These are phyloP conservation scores for Physcomitrellopsis africana DNA, from an alignment of 225 moss, liverwort and hornwort species.

Conservation along the genomic window DNA sequence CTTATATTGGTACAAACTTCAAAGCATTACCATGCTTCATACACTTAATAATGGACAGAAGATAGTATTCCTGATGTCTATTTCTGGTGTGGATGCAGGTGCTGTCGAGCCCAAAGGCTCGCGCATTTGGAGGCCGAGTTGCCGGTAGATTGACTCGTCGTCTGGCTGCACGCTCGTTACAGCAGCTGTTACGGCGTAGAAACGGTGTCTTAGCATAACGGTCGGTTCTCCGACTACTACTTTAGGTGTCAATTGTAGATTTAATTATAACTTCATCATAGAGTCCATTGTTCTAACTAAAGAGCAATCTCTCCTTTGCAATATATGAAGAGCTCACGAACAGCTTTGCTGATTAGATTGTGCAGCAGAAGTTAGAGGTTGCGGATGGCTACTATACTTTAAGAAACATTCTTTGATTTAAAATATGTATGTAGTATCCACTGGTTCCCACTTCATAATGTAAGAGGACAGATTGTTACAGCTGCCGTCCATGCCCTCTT, in stretches of 20 bases:
- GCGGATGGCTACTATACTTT: conserved; percentile 15
- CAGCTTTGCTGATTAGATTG: neutral
- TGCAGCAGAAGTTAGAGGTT: conserved; percentile 21
- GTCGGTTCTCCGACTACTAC: neutral
- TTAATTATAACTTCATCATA: conserved; percentile 18
- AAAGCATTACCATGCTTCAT: neutral
- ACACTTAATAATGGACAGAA: too few relatives aligned
- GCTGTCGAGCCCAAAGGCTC: conserved; percentile 79
- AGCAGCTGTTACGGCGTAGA: conserved; percentile 76
- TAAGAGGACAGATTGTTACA: neutral
- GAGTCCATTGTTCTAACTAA: neutral
- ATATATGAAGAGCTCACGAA: conserved; percentile 22
- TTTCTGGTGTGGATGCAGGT: conserved; percentile 53
- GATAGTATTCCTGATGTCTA: neutral
- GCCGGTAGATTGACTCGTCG: conserved; percentile 78
- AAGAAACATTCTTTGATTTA: conserved; percentile 41
- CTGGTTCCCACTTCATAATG: conserved; percentile 23
- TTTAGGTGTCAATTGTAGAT: neutral
- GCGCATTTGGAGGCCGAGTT: conserved; percentile 90
- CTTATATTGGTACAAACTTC: neutral
- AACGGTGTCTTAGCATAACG: conserved; percentile 10
- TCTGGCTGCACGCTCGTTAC: conserved; percentile 86
- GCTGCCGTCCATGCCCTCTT: neutral
- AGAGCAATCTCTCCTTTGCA: conserved; percentile 29
- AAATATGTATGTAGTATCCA: conserved; percentile 25